phyloP scores from a whole-genome alignment of 2,329 filamentous ascomycete genomes.

The Fusarium globosum region DNA sequence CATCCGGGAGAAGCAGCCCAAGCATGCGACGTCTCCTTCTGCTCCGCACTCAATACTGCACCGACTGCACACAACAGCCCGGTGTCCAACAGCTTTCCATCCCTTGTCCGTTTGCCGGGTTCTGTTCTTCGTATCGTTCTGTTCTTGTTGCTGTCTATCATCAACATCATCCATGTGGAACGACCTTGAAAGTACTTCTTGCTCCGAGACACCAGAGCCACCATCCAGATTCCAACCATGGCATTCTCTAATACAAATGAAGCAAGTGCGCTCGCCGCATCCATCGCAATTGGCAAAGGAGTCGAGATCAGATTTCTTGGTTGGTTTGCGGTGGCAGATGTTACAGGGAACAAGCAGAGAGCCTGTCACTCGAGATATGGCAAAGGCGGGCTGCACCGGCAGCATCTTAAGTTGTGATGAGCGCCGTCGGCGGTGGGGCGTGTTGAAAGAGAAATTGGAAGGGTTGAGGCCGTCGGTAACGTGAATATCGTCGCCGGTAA shows the following conservation, averaged over 20 bases:
- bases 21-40: conserved; percentile 74
- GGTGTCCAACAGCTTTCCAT: conserved; percentile 59
- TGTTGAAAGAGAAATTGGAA: conserved; percentile 3
- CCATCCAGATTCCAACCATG: conserved; percentile 56
- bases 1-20: conserved; percentile 67
- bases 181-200: conserved; percentile 55
- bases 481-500: conserved; percentile 40
- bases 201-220: conserved; percentile 44
- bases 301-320: conserved; percentile 73
- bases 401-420: conserved; percentile 43
- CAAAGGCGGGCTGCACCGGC: conserved; percentile 34
- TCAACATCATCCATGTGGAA: conserved; percentile 64
- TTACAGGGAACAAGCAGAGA: conserved; percentile 67
- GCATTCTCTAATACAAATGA: conserved; percentile 75
- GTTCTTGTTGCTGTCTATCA: conserved; percentile 36
- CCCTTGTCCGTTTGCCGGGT: conserved; percentile 41
- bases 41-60: conserved; percentile 74
- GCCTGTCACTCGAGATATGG: conserved; percentile 22
- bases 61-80: conserved; percentile 70
- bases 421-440: conserved; percentile 40
- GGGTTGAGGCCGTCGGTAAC: conserved; percentile 25
- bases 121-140: conserved; percentile 16
- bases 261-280: conserved; percentile 72
- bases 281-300: conserved; percentile 72
- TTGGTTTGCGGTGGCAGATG: conserved; percentile 74